Evolutionary conservation across 2,329 filamentous ascomycete genomes (phyloP), one percentile per base, ranked within the genome.

Genomic region (Fusarium goolgardi): DNA sequence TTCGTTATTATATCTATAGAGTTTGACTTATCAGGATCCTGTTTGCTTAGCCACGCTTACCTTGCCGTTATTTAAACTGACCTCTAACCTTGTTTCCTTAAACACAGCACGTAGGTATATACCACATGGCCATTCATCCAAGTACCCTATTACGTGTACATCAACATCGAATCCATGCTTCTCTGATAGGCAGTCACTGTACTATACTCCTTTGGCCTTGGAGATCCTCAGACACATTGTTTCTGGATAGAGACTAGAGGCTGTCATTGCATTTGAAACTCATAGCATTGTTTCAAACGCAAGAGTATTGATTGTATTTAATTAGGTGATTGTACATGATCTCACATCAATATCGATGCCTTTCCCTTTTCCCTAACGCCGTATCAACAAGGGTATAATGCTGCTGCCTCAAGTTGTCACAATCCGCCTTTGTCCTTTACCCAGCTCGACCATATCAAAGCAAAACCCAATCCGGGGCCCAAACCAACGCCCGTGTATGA

Each of bases 331-430:
- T 40, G n/a, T 37, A 59, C 31, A 35, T 20, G 32, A 51, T 40
- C 37, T 25, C 32, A 37, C 40, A 49, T n/a, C 34, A 29, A 44
- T 35, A 50, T 35, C 29, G 16, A 46, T 52, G 12, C 20, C 20
- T 34, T 58, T 25, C 20, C 20, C n/a, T 50, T 50, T 41, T 5
- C 49, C 23, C 31, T 49, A 55, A 69, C 56, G 65, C 65, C 65
- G 40, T 57, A 32, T 55, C 44, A 53, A 40, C 51, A 51, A 59
- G 65, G 65, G 65, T 69, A 69, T 69, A 66, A 59, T 69, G 56
- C 60, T 20, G 21, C 23, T 20, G 32, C 46, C 21, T 27, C 50
- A 46, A 45, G 44, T 45, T 60, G 37, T 51, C 41, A 43, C 63
- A 34, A 21, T 29, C 27, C n/a, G 47, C 35, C 59, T 27, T 37